Evolutionary conservation across 2,329 filamentous ascomycete genomes (phyloP), one percentile per base, ranked within the genome.

Genomic region (Aspergillus sp.): DNA sequence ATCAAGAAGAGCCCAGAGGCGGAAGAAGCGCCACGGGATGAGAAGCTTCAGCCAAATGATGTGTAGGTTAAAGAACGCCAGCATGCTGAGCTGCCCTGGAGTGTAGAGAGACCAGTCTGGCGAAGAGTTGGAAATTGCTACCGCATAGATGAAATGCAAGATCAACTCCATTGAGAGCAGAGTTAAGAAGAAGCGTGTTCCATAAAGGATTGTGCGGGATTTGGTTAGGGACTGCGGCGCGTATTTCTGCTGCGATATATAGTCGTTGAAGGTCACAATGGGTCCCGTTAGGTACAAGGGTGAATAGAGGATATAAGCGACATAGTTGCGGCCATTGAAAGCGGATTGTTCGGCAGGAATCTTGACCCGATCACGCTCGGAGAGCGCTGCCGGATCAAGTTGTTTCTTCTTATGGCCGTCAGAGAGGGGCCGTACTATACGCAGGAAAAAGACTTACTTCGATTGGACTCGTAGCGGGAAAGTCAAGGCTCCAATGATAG

Each of bases 31-130:
- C 93, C 93, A 99, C 1, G 95, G 95, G 7, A 99, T 86, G 4
- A 99, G 86, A 1, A 99, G 86, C 74, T 99, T 99, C 47, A 99
- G 83, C 96, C 96, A 99, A 73, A 99, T 96, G 71, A 97, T 86
- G 77, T 96, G 91, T 12, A 99, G 86, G 75, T 97, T 97, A 81
- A 98, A 96, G 79, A 89, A 97, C 39, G 91, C 95, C 12, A 99
- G 83, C 79, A 99, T 87, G 69, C 86, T 89, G 44, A 99, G 85
- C 73, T 99, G 91, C 45, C 90, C 88, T 0, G 95, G 88, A 0
- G 91, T 90, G 78, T 97, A 98, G 22, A 86, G 79, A 27, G 81
- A 80, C 95, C 95, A 99, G 61, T 87, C 80, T 0, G 93, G 92
- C 19, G 83, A 81, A 2, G 88, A 83, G 71, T 96, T 90, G 68